Percentiles rank a stretch among this genome's conserved stretches.
Evolutionary conservation across 768 basidiomycete species (phyloP).

Genomic region (Lactarius quietus): DNA sequence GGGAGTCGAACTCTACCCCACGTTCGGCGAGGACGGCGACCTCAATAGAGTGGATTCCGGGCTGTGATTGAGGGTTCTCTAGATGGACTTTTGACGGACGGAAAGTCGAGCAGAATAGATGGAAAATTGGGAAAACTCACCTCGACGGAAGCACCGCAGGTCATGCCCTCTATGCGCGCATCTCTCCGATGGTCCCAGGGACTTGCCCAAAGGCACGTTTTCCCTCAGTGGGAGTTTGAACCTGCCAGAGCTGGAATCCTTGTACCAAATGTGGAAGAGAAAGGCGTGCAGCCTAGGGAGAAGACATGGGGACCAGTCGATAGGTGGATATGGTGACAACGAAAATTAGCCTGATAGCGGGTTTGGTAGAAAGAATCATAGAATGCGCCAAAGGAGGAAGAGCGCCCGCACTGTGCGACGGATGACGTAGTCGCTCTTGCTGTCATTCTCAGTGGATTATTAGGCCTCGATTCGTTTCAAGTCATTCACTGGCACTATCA

Average conservation of each 20-base stretch:
- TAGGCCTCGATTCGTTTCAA: neutral
- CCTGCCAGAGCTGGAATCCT: slow-evolving; percentile 27
- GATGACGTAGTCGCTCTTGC: slow-evolving; percentile 22
- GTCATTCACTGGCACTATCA: slow-evolving; percentile 30
- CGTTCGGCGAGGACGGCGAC: slow-evolving; percentile 96
- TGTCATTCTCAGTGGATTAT: neutral
- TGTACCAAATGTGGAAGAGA: slow-evolving; percentile 19
- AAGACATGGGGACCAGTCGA: slow-evolving; percentile 6
- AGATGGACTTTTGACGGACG: slow-evolving; percentile 70
- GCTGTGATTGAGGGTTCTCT: slow-evolving; percentile 79
- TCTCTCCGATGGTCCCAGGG: no score
- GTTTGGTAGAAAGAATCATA: neutral
- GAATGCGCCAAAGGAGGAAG: slow-evolving; percentile 1
- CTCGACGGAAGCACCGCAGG: slow-evolving; percentile 86
- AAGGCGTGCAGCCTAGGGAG: slow-evolving; percentile 12
- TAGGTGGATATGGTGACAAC: no score
- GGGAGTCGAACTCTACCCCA: slow-evolving; percentile 81
- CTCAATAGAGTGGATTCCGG: slow-evolving; percentile 92
- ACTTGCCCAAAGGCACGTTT: slow-evolving; percentile 31
- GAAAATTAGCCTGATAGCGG: no score
- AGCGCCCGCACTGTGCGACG: slow-evolving; percentile 6
- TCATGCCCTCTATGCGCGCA: no score
- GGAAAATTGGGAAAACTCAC: slow-evolving; percentile 40
- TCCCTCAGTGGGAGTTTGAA: slow-evolving; percentile 31
- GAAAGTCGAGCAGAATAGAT: neutral